Base-by-base conservation (phyloP, 768 basidiomycete species). In the Leccinum subgranulosum region DNA sequence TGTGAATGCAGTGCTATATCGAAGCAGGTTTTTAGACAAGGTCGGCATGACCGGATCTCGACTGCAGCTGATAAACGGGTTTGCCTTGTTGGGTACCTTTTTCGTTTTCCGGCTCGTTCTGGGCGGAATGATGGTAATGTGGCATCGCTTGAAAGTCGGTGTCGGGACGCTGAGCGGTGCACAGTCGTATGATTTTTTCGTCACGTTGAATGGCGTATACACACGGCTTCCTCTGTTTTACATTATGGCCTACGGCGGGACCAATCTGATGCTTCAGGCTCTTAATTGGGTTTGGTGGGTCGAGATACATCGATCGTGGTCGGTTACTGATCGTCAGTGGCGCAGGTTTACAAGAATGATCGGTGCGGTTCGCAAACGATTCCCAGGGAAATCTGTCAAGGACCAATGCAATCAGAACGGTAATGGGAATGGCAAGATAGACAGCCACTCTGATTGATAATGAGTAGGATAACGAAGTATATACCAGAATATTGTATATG, bases 231-330 rank as follows among this genome's bases (percentile, higher is more conserved):
- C 87, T 3, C 59, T 78, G 46, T 56, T 75, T 28, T 83, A 85
- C 57, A 66, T 81, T 15, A 43, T 79, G 34, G 72, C 84, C 21
- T 87, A 83, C 55, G 78, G 80, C 2, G 45, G 67, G 5, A 88
- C 85, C 17, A 92, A 90, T 65, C 56, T 88, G 33, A 65, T 84
- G 33, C 75, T 94, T 10, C 86, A 92, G 63, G 75, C 77, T 4
- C 76, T 95, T 23, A 95, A 94, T 70, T 85, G 85, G 79, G 78
- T 86, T 64, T 93, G 91, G 90, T 91, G 49, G n/a, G 81, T 31
- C 15, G 19, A 34, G 43, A 28, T 21, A 41, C 12, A 27, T 11
- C 34, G 53, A 15, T 49, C 12, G 21, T 51, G 34, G 15, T n/a
- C 6, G 50, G 10, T 50, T n/a, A 12, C 47, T 56, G 54, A 53